Evolutionary conservation across 305 asterid genomes (phyloP), one percentile per base, ranked within the genome.

Genomic region (Ilex paraguariensis): DNA sequence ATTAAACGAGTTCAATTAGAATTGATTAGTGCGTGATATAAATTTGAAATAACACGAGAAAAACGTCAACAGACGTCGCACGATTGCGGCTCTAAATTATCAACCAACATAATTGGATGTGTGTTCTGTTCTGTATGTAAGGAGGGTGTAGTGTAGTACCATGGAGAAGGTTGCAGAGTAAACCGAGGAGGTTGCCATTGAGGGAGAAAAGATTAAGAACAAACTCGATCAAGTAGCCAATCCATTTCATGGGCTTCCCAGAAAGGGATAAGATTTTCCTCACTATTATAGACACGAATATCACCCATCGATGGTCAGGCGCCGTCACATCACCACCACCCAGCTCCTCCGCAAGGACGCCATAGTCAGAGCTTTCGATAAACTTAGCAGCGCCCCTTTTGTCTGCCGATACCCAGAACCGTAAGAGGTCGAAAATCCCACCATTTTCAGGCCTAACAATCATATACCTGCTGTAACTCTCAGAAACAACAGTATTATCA

Each of bases 181-280:
- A 67, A 56, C 92, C 87, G 57, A 83, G 57, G 62, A 90, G 62
- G 66, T 83, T 69, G 52, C 86, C 91, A 71, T 90, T 92, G 70
- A 80, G 91, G 51, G 91, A 82, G 59, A 92, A 30, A 39, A 90
- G 89, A 72, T 92, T 92, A 1, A 92, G 90, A 39, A 90, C 9
- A 64, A 86, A 87, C 80, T 93, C 99, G 60, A 87, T 49, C 8
- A 81, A 30, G 67, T 64, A 86, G 40, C 97, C 99, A 66, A 21
- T n/a, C 85, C 89, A 82, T 55, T 86, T 87, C 95, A 93, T 71
- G 31, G 97, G 97, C 76, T 84, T 84, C n/a, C 84, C 81, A 11
- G 83, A 63, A 65, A 80, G 28, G 77, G 79, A 74, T 4, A 93
- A 72, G 49, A 90, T 62, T 65, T 83, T 93, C 73, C 96, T 79